phyloP scores from a whole-genome alignment of 176 grass and related monocot genomes.

The Lolium perenne region DNA sequence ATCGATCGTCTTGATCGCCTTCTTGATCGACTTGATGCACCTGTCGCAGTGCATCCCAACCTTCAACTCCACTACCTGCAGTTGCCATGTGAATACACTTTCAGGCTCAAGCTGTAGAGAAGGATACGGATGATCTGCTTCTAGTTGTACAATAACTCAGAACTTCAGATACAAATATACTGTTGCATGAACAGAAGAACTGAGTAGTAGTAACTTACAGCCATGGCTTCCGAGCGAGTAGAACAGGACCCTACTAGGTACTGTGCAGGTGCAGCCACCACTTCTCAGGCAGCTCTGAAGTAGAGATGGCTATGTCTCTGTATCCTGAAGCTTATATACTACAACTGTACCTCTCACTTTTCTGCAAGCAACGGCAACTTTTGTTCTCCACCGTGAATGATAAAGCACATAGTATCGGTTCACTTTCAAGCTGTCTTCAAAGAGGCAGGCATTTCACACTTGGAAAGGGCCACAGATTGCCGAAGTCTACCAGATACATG shows the following conservation, averaged over 20 bases:
- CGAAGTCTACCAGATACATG: not conserved
- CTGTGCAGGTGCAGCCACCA: slow-evolving; percentile 18
- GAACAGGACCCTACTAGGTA: slow-evolving; percentile 26
- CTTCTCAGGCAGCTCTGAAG: slow-evolving; percentile 31
- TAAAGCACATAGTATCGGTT: slow-evolving; percentile 38
- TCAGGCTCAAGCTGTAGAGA: not conserved
- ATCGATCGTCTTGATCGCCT: slow-evolving; percentile 88
- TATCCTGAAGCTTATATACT: slow-evolving; percentile 52
- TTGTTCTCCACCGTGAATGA: slow-evolving; percentile 60
- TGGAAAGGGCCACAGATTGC: slow-evolving; percentile 24
- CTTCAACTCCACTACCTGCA: slow-evolving; percentile 85
- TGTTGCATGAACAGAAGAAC: slow-evolving; percentile 20
- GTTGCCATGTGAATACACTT: slow-evolving; percentile 21
- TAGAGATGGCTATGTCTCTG: slow-evolving; percentile 22
- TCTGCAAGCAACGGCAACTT: slow-evolving; percentile 47
- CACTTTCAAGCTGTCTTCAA: slow-evolving; percentile 34
- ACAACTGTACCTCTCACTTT: slow-evolving; percentile 58
- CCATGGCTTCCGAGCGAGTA: slow-evolving; percentile 46
- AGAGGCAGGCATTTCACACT: slow-evolving; percentile 61
- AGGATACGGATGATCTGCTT: not conserved
- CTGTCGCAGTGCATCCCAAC: slow-evolving; percentile 94
- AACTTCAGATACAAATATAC: not conserved
- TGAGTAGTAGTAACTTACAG: slow-evolving; percentile 57
- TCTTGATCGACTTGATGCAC: slow-evolving; percentile 97
- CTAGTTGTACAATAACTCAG: not conserved